Conservation (phyloP, 352 stramenopile species). For the Pythium sukuiense region DNA sequence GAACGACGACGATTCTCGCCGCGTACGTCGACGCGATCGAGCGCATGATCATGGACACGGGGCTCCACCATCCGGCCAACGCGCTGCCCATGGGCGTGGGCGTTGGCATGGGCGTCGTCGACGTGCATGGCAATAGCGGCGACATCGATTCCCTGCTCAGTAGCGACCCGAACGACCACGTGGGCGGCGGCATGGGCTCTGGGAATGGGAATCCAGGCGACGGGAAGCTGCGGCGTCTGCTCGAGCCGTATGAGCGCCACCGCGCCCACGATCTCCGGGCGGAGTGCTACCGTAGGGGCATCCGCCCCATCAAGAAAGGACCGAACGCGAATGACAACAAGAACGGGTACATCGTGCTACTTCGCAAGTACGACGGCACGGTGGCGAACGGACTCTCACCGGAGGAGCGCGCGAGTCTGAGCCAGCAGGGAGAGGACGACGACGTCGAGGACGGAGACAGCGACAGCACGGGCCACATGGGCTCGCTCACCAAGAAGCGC, state of each 20-base stretch:
- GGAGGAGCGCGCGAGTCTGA: slow-evolving; percentile 20
- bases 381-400: slow-evolving; percentile 11
- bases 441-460: slow-evolving; percentile 29
- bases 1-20: slow-evolving; percentile 24
- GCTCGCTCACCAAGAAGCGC: slow-evolving; percentile 46
- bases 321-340: slow-evolving; percentile 87
- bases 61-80: slow-evolving; percentile 20
- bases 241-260: slow-evolving; percentile 75
- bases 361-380: slow-evolving; percentile 61
- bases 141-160: slow-evolving; percentile 74
- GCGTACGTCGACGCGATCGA: slow-evolving; percentile 28
- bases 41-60: slow-evolving; percentile 31
- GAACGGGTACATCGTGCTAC: slow-evolving; percentile 69
- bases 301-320: slow-evolving; percentile 81
- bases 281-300: slow-evolving; percentile 75
- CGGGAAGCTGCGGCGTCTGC: slow-evolving; percentile 41
- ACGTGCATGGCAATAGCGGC: slow-evolving; percentile 46
- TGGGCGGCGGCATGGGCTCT: slow-evolving; percentile 4
- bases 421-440: slow-evolving; percentile 29
- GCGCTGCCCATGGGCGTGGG: slow-evolving; percentile 17
- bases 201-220: slow-evolving; percentile 11
- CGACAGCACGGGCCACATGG: slow-evolving; percentile 23
- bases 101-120: slow-evolving; percentile 19
- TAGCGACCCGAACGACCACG: slow-evolving; percentile 24
- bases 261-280: slow-evolving; percentile 72